A percentile compares a stretch with the other conserved stretches of the same genome.
Conservation (phyloP, 169 alveolate genomes). For the Eimeria necatrix region DNA sequence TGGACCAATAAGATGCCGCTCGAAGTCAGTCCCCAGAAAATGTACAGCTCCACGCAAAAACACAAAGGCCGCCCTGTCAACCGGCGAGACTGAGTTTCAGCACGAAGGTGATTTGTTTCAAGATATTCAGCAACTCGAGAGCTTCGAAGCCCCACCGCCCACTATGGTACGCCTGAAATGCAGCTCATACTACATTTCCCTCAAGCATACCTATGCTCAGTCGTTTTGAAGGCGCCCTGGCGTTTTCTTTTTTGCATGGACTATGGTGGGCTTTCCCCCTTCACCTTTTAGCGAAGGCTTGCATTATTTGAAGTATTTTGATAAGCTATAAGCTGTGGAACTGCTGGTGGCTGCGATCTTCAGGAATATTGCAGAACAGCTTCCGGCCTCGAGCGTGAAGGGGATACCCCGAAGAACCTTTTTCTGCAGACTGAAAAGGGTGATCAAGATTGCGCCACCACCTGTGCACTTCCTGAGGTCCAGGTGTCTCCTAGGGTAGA, state of each 20-base stretch:
- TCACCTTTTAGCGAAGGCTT: no score
- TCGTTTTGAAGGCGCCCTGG: no score
- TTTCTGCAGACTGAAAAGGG: background rate
- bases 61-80: background rate
- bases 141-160: background rate
- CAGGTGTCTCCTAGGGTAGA: background rate
- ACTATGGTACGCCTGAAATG: background rate
- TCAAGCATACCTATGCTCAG: no score
- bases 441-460: background rate
- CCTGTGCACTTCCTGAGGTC: background rate
- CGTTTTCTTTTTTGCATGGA: no score
- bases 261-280: no score
- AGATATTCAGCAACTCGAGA: background rate
- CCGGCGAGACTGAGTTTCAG: background rate
- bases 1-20: background rate
- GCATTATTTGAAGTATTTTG: background rate
- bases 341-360: background rate
- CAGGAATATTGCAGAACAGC: background rate
- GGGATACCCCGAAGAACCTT: background rate
- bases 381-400: background rate
- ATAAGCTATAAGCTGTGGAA: background rate
- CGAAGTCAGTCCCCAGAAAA: background rate
- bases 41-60: background rate
- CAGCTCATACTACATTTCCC: no score
- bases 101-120: background rate